Evolutionary conservation across 2,329 filamentous ascomycete species (phyloP), one percentile per base, ranked within the genome.

Genomic region (Fusarium ramigenum): DNA sequence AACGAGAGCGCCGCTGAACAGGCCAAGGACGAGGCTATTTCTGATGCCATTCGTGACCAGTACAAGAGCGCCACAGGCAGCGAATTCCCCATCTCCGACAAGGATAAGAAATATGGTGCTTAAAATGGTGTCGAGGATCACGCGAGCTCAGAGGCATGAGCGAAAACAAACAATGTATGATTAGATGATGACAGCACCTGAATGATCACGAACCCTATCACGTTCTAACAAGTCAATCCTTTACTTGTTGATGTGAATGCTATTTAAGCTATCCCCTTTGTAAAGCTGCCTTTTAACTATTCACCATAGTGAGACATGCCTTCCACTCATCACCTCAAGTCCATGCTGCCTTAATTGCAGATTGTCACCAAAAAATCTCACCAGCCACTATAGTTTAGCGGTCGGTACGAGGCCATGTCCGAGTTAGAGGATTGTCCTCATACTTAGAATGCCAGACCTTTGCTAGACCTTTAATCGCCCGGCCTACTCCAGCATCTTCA

Each of bases 21-120:
- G 83, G 92, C 92, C 76, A 95, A 96, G 85, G 94, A 96, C 80
- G 92, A 94, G 82, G 86, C 92, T 80, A 93, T 95, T 76, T 90
- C 89, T 34, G 92, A 94, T 80, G 91, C 88, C 80, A 90, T 96
- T 75, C 89, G 93, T 42, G 82, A 82, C 46, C 85, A 92, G 82
- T 95, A 94, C 87, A 94, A 94, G 87, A 83, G 77, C 52, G 79
- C 83, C 1, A 92, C 91, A 0, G 93, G 93, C 66, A 89, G 83
- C 10, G 93, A 95, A 12, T 80, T 95, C 60, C 90, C 91, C 34
- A 83, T 94, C 80, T 84, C 88, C 79, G 93, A 95, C 81, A 94
- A 94, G 85, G 85, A 90, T 10, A 81, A 80, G 73, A 78, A 83
- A 47, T 80, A 75, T 39, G 82, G 81, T 18, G 42, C 46, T 36